A percentile compares a stretch with the other conserved stretches of the same genome.
Conservation (phyloP, 257 asterid genomes). For the Orobanche coerulescens region DNA sequence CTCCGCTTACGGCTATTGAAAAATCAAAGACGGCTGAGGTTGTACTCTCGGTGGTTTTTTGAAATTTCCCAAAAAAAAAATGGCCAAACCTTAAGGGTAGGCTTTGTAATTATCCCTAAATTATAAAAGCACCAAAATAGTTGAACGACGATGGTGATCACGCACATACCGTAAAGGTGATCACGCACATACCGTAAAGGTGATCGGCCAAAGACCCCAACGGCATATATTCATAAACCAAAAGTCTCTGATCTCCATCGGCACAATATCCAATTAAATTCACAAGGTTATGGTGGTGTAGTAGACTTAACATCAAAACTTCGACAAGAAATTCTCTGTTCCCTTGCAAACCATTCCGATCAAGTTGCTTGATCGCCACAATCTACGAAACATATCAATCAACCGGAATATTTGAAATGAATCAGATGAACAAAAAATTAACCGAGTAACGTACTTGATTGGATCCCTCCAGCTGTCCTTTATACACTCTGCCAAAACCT, state of each 20-base stretch:
- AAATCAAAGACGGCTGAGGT: too few species aligned
- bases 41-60: too few species aligned
- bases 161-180: slow-evolving; percentile 66
- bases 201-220: slow-evolving; percentile 87
- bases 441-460: slow-evolving; percentile 39
- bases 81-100: too few species aligned
- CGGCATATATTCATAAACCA: slow-evolving; percentile 84
- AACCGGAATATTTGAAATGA: neutral
- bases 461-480: slow-evolving; percentile 63
- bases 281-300: slow-evolving; percentile 88
- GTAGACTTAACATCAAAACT: slow-evolving; percentile 78
- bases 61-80: too few species aligned
- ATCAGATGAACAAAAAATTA: neutral
- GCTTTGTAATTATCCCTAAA: neutral
- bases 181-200: slow-evolving; percentile 76
- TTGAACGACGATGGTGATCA: neutral
- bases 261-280: slow-evolving; percentile 87
- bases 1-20: too few species aligned
- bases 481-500: slow-evolving; percentile 92
- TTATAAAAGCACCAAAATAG: neutral
- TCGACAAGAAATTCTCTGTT: slow-evolving; percentile 87
- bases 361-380: slow-evolving; percentile 94
- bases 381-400: slow-evolving; percentile 27
- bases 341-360: slow-evolving; percentile 87
- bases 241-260: slow-evolving; percentile 92